Percentiles rank a stretch among this genome's conserved stretches.
phyloP scores from a whole-genome alignment of 371 early-diverging fungal genomes.

The Apophysomyces trapeziformis region DNA sequence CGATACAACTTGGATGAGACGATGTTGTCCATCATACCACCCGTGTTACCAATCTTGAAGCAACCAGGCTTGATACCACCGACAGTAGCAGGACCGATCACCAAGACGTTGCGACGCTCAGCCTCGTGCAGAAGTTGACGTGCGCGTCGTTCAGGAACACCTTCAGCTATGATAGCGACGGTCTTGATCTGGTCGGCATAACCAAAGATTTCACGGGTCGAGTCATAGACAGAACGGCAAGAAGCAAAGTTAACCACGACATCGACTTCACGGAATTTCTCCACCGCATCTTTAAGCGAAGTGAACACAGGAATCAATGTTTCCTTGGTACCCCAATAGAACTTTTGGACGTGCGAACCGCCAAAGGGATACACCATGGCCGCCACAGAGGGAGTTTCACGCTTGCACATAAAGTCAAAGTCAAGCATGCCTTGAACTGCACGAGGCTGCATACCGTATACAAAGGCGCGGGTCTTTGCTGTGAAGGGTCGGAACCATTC shows the following conservation, averaged over 20 bases:
- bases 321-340: conserved; percentile 99
- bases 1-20: conserved; percentile 96
- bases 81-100: conserved; percentile 98
- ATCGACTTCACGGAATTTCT: conserved; percentile 91
- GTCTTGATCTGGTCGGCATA: conserved; percentile 83
- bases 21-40: conserved; percentile 99
- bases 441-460: conserved; percentile 98
- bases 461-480: conserved; percentile 88
- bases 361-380: conserved; percentile 99
- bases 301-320: conserved; percentile 94
- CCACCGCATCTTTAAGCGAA: conserved; percentile 82
- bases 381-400: conserved; percentile 94
- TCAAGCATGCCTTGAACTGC: conserved; percentile 99
- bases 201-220: conserved; percentile 87
- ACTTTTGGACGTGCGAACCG: conserved; percentile 96
- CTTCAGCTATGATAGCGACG: conserved; percentile 97
- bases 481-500: conserved; percentile 87
- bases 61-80: conserved; percentile 99
- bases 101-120: conserved; percentile 79
- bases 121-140: conserved; percentile 89
- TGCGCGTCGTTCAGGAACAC: conserved; percentile 97
- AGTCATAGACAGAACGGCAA: conserved; percentile 92
- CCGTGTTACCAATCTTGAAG: conserved; percentile 99
- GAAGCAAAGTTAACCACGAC: conserved; percentile 98
- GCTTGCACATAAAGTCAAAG: conserved; percentile 98